Evolutionary conservation across 768 basidiomycete species (phyloP).

Genomic region (Aureoboletus auriporus): DNA sequence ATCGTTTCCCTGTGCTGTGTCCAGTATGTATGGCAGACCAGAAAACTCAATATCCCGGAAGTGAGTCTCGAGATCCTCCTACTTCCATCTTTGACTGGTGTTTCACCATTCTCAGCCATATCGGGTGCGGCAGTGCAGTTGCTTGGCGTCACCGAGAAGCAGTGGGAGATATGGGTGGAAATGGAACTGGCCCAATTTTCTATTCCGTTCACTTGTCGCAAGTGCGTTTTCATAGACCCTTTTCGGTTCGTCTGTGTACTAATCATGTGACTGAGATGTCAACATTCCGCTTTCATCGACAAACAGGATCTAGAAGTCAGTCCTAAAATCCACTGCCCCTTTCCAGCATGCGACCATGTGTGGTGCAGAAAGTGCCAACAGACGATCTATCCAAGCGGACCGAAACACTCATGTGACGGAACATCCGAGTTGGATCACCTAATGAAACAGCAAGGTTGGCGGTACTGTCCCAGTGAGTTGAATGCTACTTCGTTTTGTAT

Average conservation of each 20-base stretch:
- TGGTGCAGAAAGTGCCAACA: conserved; percentile 64
- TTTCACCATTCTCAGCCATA: conserved; percentile 30
- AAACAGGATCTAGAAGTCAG: conserved; percentile 39
- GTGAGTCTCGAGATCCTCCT: conserved; percentile 11
- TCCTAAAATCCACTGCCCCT: conserved; percentile 46
- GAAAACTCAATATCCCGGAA: conserved; percentile 26
- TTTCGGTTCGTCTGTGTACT: background rate
- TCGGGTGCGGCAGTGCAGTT: conserved; percentile 33
- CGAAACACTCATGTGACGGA: conserved; percentile 56
- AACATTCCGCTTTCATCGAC: conserved; percentile 48
- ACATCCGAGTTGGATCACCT: conserved; percentile 48
- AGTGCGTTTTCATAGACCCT: conserved; percentile 31
- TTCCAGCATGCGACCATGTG: conserved; percentile 42
- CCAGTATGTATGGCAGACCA: conserved; percentile 47
- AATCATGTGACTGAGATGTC: conserved; percentile 38
- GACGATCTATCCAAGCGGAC: conserved; percentile 28
- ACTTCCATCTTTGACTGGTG: background rate
- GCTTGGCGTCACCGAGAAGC: conserved; percentile 42
- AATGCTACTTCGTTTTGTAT: background rate
- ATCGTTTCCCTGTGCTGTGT: conserved; percentile 56
- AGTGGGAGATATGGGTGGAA: conserved; percentile 41
- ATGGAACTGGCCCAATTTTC: conserved; percentile 44
- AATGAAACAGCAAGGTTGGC: conserved; percentile 55
- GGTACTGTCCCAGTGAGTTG: conserved; percentile 52
- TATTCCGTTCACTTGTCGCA: conserved; percentile 43